Evolutionary conservation across 2,329 filamentous ascomycete species (phyloP).

Genomic region (Esteya vermicola): DNA sequence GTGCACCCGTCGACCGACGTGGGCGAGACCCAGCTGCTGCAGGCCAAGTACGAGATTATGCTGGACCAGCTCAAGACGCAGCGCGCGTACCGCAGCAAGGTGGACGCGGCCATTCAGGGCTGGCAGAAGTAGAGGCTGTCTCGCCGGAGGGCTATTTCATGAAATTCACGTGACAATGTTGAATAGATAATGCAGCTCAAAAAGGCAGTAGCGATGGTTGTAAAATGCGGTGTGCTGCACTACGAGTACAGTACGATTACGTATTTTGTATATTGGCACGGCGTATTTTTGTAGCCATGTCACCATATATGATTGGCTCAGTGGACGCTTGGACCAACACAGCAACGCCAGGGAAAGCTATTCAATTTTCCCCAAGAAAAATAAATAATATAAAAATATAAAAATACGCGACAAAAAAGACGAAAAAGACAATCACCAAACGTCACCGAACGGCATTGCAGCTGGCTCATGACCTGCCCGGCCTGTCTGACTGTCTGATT

Average conservation of each 20-base stretch:
- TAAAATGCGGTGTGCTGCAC: too few species aligned
- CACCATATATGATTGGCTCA: neutral
- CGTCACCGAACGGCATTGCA: neutral
- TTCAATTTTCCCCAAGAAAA: neutral
- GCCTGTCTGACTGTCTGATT: too few species aligned
- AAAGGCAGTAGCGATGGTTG: slow-evolving; percentile 1
- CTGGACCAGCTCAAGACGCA: slow-evolving; percentile 82
- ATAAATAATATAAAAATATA: neutral
- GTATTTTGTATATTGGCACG: too few species aligned
- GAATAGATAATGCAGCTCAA: neutral
- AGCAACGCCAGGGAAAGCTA: neutral
- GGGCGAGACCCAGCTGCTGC: slow-evolving; percentile 64
- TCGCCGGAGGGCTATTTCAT: neutral
- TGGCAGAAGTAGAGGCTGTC: slow-evolving; percentile 16
- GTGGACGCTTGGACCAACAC: neutral
- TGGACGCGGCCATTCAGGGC: slow-evolving; percentile 47
- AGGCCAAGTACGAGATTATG: slow-evolving; percentile 92
- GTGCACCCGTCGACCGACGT: slow-evolving; percentile 60
- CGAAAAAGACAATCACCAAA: neutral
- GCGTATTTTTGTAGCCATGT: too few species aligned
- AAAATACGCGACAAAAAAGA: slow-evolving; percentile 1
- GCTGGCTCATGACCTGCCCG: too few species aligned
- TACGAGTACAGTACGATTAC: too few species aligned
- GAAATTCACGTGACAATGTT: neutral
- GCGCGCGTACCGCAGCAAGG: slow-evolving; percentile 62